Evolutionary conservation across 164 flowering plant species (phyloP).

Genomic region (Sextonia rubra): DNA sequence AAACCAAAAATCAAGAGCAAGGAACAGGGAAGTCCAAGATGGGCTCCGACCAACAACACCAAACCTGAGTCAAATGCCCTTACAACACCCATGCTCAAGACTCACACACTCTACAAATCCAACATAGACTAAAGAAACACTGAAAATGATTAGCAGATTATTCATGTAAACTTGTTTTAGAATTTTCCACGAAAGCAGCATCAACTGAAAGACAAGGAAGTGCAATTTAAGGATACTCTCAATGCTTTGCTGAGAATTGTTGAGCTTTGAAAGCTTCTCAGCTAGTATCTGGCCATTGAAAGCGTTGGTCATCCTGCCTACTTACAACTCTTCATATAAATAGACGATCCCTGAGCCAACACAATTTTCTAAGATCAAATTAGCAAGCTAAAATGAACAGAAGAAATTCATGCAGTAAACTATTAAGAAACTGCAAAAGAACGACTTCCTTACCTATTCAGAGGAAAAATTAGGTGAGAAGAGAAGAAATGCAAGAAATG

Average conservation of each 20-base stretch:
- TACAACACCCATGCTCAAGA: too few relatives aligned
- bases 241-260: slow-evolving; percentile 89
- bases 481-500: background rate
- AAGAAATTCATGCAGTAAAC: background rate
- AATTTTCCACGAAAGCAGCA: background rate
- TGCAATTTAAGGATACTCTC: slow-evolving; percentile 74
- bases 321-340: slow-evolving; percentile 6
- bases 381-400: background rate
- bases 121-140: too few relatives aligned
- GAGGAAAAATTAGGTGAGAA: background rate
- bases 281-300: slow-evolving; percentile 84
- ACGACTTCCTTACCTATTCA: background rate
- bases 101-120: too few relatives aligned
- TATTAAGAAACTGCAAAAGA: background rate
- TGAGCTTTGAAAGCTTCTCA: slow-evolving; percentile 96
- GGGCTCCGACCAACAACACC: too few relatives aligned
- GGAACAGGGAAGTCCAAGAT: too few relatives aligned
- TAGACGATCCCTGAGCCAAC: background rate
- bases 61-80: too few relatives aligned
- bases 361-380: background rate
- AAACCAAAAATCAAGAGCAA: background rate
- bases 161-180: background rate
- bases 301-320: slow-evolving; percentile 68
- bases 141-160: background rate
- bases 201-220: background rate